Evolutionary conservation across 2,329 filamentous ascomycete genomes (phyloP).

Genomic region (Neofusicoccum parvum): DNA sequence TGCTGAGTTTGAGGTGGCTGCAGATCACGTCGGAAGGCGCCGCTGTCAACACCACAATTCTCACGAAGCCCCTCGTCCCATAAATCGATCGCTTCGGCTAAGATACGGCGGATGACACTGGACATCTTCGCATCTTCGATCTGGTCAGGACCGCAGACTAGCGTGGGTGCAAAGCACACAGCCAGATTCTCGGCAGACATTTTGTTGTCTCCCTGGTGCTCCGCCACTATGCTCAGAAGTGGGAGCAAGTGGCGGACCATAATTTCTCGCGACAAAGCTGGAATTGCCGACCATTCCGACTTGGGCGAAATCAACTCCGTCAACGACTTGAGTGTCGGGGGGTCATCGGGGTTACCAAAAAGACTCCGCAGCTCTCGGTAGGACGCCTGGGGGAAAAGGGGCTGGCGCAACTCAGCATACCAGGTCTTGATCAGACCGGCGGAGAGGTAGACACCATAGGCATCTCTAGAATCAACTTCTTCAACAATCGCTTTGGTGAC

Average conservation of each 20-base stretch:
- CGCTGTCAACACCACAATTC: conserved; percentile 42
- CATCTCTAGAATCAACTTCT: conserved; percentile 51
- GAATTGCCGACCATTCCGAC: conserved; percentile 51
- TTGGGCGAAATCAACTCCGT: conserved; percentile 49
- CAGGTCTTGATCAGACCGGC: conserved; percentile 58
- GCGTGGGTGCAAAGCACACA: conserved; percentile 56
- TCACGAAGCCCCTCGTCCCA: conserved; percentile 49
- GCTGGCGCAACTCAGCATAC: conserved; percentile 56
- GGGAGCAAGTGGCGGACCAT: conserved; percentile 55
- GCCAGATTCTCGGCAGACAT: conserved; percentile 58
- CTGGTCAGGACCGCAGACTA: conserved; percentile 56
- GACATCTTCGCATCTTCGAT: conserved; percentile 58
- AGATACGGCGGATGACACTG: conserved; percentile 51
- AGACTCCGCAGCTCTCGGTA: conserved; percentile 51
- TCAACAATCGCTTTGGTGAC: conserved; percentile 46
- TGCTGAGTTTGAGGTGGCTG: conserved; percentile 40
- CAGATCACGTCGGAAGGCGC: conserved; percentile 44
- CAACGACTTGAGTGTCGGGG: conserved; percentile 45
- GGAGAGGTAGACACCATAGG: conserved; percentile 57
- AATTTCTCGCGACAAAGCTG: conserved; percentile 49
- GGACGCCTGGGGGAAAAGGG: conserved; percentile 52
- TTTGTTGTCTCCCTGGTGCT: conserved; percentile 52
- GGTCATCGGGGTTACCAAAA: conserved; percentile 43
- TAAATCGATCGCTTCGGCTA: conserved; percentile 51
- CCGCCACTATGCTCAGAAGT: conserved; percentile 50